Evolutionary conservation across 169 alveolate species (phyloP), one percentile per base, ranked within the genome.

Genomic region (Plasmodium billcollinsi): DNA sequence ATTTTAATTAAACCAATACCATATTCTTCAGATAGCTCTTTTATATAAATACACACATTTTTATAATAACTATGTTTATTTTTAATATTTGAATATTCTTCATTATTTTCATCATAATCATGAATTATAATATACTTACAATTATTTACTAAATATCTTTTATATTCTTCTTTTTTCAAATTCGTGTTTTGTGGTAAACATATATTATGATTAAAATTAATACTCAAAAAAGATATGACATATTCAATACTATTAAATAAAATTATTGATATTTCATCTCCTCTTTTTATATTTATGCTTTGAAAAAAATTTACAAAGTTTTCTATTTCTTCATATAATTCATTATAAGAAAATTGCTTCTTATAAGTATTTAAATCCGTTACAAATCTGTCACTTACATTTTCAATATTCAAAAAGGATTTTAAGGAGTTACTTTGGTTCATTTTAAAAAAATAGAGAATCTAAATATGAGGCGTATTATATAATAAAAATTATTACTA

Each of bases 41-140:
- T 67, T 54, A 83, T 54, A 12, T 56, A 67, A 21, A 18, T 20
- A 62, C 80, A 70, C 7, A 83, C 91, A 83, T 63, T 62, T 83
- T 69, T 83, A 29, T 67, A 83, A 83, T 83, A 83, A 11, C 80
- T 63, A 69, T 83, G 91, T 43, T 83, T 83, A 15, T 83, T 83
- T 45, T 69, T 83, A 24, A 83, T 83, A 20, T 26, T 18, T 20
- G 33, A 5, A 39, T 83, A 83, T 20, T 29, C 70, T 0, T 62
- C 69, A 50, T 83, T 47, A 21, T 69, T 45, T 72, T 83, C 91
- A 18, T 83, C 85, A 69, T 83, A 83, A 63, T 83, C 91, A 72
- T 83, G 91, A 54, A 83, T 59, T 39, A 83, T 83, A 56, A 83
- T 83, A 83, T 83, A 83, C 59, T 83, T 69, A 39, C 91, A 83